phyloP scores from a whole-genome alignment of 257 asterid genomes.

The Solanum etuberosum region DNA sequence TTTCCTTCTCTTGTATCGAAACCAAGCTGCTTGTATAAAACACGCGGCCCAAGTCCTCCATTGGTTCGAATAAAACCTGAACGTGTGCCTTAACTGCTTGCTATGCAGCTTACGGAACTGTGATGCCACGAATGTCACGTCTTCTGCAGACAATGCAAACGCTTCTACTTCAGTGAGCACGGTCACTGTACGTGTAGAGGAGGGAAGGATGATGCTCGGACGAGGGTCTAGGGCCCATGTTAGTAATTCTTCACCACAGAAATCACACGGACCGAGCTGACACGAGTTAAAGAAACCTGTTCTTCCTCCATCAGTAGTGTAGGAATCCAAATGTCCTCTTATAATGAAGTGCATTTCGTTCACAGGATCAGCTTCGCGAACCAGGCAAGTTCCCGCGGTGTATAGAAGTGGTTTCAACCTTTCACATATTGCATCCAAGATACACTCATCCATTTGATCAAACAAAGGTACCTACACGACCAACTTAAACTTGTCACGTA shows the following conservation, averaged over 20 bases:
- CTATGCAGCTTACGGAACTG: slow-evolving; percentile 56
- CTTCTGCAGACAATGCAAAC: slow-evolving; percentile 44
- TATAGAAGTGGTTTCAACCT: slow-evolving; percentile 43
- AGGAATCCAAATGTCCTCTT: slow-evolving; percentile 55
- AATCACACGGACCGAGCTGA: slow-evolving; percentile 48
- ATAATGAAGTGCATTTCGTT: slow-evolving; percentile 61
- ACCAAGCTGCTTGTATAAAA: slow-evolving; percentile 64
- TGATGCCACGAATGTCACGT: slow-evolving; percentile 48
- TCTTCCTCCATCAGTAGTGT: slow-evolving; percentile 61
- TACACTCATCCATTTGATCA: slow-evolving; percentile 52
- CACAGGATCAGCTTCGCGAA: slow-evolving; percentile 66
- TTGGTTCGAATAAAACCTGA: slow-evolving; percentile 55
- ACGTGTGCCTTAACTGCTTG: slow-evolving; percentile 59
- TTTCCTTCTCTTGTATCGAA: slow-evolving; percentile 31
- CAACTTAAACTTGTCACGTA: not conserved
- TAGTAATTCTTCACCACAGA: slow-evolving; percentile 67
- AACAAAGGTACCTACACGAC: slow-evolving; percentile 44
- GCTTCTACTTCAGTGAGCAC: slow-evolving; percentile 60
- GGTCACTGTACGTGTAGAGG: slow-evolving; percentile 54
- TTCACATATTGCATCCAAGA: slow-evolving; percentile 57
- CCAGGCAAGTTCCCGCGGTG: slow-evolving; percentile 36
- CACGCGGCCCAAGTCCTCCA: slow-evolving; percentile 86
- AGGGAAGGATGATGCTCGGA: slow-evolving; percentile 48
- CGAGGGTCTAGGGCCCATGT: slow-evolving; percentile 58
- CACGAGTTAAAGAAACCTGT: slow-evolving; percentile 50